A percentile compares a stretch with the other conserved stretches of the same genome.
These are phyloP conservation scores for Ophiostoma sp. DNA, from an alignment of 2,329 filamentous ascomycete genomes.

Conservation along the genomic window DNA sequence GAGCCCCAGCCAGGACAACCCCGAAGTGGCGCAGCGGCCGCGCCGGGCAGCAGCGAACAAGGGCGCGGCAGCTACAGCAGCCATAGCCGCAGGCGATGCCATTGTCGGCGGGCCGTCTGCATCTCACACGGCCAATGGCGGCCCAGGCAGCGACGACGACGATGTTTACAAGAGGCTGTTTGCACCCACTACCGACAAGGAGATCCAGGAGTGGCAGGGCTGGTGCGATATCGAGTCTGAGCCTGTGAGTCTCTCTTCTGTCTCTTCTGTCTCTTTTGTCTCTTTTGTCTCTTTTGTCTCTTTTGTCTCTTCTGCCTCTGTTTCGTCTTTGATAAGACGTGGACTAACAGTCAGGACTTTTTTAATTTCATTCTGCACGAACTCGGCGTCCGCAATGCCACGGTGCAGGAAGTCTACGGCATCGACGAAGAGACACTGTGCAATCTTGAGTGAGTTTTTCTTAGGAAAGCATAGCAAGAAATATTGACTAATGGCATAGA, in stretches of 20 bases:
- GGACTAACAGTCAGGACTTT: constrained; percentile 52
- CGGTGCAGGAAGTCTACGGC: constrained; percentile 69
- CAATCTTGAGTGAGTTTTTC: constrained; percentile 30
- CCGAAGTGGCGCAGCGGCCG: not conserved
- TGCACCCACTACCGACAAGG: constrained; percentile 44
- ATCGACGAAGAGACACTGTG: constrained; percentile 62
- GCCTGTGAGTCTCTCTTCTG: constrained; percentile 48
- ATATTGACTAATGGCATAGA: constrained; percentile 35
- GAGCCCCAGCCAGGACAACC: not conserved
- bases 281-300: not conserved
- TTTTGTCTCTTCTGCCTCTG: constrained; percentile 26
- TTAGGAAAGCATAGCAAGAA: no score
- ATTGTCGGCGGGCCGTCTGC: constrained; percentile 15
- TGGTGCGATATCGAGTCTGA: constrained; percentile 88
- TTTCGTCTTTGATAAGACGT: no score
- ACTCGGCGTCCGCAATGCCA: constrained; percentile 67
- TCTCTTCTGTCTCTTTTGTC: not conserved
- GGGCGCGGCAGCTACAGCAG: constrained; percentile 17
- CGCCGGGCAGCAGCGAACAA: constrained; percentile 17
- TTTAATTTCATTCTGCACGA: constrained; percentile 81
- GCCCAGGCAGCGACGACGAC: constrained; percentile 13
- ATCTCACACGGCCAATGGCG: no score
- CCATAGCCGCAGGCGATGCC: constrained; percentile 15
- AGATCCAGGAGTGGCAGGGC: constrained; percentile 59
- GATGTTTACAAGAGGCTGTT: constrained; percentile 35